Base-by-base conservation (phyloP, 805 yeast species). In the Lipomyces chichibuensis region DNA sequence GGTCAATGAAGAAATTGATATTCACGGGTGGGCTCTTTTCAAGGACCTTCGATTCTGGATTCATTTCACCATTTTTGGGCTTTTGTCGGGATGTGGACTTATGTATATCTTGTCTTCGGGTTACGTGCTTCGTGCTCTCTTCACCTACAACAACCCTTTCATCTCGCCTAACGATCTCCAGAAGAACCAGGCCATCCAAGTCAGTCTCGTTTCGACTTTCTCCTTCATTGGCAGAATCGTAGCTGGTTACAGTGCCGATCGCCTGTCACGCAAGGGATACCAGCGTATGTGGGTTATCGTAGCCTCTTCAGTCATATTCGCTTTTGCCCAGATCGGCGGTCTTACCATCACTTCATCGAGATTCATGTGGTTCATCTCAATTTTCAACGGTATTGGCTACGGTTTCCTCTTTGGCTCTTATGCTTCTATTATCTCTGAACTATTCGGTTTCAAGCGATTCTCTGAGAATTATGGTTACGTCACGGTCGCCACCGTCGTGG, bases 31-130 rank as follows among this genome's bases (percentile, higher is more conserved):
- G 71, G 57, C 54, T 29, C 65, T 69, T 1, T 57, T 69, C 39
- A 59, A 63, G n/a, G 69, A 69, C 39, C 2, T 59, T 60, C 71
- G 78, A 20, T 89, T 87, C 73, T 83, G 90, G 83, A 74, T 81
- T 5, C 83, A 88, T 63, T 81, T 83, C 52, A 29, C 80, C 1
- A 76, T 85, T 20, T 78, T 88, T 37, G 85, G 91, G 0, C 70
- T 88, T 25, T 74, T 85, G 20, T 85, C 89, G 9, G 93, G 92
- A 0, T 75, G 86, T 64, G 89, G 92, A 33, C 94, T 89, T 72
- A 84, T 88, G 84, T 90, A 87, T 74, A 90, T 90, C 53, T 88
- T 87, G 71, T 85, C 91, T 0, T 85, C 89, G 51, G 96, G 96
- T 0, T 88, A 87, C 73, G 84, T 89, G 72, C 89, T 88, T 14